Percentiles rank a stretch among this genome's conserved stretches.
These are phyloP conservation scores for Emmonsiellopsis sp. DNA, from an alignment of 2,329 filamentous ascomycete species.

Conservation along the genomic window DNA sequence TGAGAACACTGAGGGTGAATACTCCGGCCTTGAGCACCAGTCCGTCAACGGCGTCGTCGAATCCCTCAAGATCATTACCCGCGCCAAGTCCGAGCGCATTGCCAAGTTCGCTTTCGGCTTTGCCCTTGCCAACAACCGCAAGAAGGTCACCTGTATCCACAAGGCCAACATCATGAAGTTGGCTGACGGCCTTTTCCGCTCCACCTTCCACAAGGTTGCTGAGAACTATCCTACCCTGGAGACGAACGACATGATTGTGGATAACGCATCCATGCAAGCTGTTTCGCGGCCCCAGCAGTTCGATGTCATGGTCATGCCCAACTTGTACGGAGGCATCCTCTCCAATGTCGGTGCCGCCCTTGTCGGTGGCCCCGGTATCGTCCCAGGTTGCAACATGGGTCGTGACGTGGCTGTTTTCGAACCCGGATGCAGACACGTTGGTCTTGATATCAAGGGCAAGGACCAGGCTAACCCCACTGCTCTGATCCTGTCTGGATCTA, in stretches of 20 bases:
- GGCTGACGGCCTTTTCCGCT: constrained; percentile 96
- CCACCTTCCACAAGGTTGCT: constrained; percentile 86
- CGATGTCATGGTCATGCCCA: constrained; percentile 99
- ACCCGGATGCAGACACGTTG: constrained; percentile 97
- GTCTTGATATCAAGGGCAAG: constrained; percentile 99
- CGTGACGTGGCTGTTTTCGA: constrained; percentile 97
- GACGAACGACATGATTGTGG: constrained; percentile 99
- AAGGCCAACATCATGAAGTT: constrained; percentile 99
- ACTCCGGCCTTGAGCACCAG: constrained; percentile 98
- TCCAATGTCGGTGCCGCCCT: constrained; percentile 98
- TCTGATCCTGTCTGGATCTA: constrained; percentile 86
- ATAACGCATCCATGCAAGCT: constrained; percentile 99
- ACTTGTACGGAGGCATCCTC: constrained; percentile 95
- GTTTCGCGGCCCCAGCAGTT: constrained; percentile 95
- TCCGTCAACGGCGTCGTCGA: constrained; percentile 93
- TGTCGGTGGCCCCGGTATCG: constrained; percentile 91
- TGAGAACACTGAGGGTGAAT: constrained; percentile 99
- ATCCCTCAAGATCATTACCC: constrained; percentile 99
- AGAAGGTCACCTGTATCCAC: constrained; percentile 99
- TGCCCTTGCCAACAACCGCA: constrained; percentile 94
- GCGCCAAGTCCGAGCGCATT: constrained; percentile 97
- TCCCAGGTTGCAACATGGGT: constrained; percentile 99
- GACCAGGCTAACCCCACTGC: constrained; percentile 98
- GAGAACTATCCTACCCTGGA: constrained; percentile 94
- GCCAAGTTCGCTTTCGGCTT: constrained; percentile 98